These are phyloP conservation scores for Fragosphaeria purpurea DNA, from an alignment of 2,329 filamentous ascomycete genomes.

Conservation along the genomic window DNA sequence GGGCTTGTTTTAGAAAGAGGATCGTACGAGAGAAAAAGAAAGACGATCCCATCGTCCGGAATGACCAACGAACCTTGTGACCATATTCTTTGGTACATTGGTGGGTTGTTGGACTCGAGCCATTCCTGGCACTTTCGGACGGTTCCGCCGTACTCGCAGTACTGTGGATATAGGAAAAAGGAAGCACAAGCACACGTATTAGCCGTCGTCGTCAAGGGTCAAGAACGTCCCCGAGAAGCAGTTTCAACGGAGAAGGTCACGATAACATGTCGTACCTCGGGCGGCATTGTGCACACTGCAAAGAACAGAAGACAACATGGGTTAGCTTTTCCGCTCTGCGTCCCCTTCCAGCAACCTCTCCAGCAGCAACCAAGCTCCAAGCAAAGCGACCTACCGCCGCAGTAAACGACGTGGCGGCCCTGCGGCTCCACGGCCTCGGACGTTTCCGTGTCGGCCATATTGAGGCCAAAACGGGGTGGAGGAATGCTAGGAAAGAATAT, in stretches of 20 bases:
- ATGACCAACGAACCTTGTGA: constrained; percentile 53
- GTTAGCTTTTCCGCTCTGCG: neutral
- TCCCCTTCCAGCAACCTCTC: too few species aligned
- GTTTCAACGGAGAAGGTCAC: neutral
- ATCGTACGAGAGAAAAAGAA: neutral
- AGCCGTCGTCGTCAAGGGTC: neutral
- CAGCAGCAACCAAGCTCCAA: neutral
- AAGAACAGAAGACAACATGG: neutral
- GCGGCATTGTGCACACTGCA: constrained; percentile 54
- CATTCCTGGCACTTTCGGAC: constrained; percentile 96
- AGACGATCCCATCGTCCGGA: too few species aligned
- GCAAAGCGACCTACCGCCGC: constrained; percentile 38
- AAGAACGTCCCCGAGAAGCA: neutral
- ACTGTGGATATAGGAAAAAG: constrained; percentile 42
- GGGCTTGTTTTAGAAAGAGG: neutral
- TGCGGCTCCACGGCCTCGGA: constrained; percentile 38
- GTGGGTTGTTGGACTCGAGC: constrained; percentile 65
- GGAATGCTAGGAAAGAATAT: neutral
- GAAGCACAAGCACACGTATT: too few species aligned
- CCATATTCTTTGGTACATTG: constrained; percentile 71
- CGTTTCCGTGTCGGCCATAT: constrained; percentile 46
- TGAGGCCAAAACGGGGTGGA: neutral
- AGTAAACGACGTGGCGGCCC: constrained; percentile 44
- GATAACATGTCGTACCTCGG: constrained; percentile 40
- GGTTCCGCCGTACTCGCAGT: constrained; percentile 96